Evolutionary conservation across 805 yeast genomes (phyloP).

Genomic region (Phaffomyces antillensis): DNA sequence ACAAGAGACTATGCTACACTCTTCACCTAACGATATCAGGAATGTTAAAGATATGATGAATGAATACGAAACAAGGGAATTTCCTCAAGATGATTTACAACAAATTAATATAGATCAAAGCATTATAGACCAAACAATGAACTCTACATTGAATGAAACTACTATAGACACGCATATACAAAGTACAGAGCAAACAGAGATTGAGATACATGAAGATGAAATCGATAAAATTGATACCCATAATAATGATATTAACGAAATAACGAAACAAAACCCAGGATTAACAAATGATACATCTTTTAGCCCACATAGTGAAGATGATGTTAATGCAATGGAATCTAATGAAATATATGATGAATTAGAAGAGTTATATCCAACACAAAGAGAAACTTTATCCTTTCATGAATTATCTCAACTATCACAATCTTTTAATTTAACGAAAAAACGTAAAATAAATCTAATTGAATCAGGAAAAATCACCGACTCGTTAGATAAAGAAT

Average conservation of each 20-base stretch:
- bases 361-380: constrained; percentile 24
- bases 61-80: neutral
- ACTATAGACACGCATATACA: no score
- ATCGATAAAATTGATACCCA: neutral
- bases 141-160: no score
- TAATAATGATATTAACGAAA: no score
- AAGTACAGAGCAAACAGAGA: neutral
- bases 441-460: neutral
- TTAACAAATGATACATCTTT: neutral
- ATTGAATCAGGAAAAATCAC: no score
- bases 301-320: neutral
- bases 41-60: constrained; percentile 10
- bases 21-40: constrained; percentile 14
- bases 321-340: neutral
- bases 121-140: no score
- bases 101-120: no score
- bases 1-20: neutral
- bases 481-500: neutral
- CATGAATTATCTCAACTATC: constrained; percentile 16
- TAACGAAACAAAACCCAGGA: neutral
- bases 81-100: no score
- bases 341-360: constrained; percentile 17
- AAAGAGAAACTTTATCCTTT: constrained; percentile 18
- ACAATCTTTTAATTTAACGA: neutral
- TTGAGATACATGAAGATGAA: neutral